Base-by-base conservation (phyloP, 2,329 filamentous ascomycete species). In the Neocucurbitaria cava region DNA sequence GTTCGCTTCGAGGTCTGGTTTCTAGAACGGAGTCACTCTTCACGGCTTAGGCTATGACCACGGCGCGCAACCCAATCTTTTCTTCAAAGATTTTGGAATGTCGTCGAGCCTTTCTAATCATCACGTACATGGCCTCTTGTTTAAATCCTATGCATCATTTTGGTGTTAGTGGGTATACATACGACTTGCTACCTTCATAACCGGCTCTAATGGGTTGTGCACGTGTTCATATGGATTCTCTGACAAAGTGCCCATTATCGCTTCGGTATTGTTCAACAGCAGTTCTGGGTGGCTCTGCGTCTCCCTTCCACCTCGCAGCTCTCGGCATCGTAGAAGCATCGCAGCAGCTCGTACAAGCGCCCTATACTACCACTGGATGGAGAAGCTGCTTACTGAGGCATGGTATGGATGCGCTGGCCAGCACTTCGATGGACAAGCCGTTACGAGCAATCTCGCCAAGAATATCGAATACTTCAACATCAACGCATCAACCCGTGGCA, bases 241-340 rank as follows among this genome's bases (percentile, higher is more conserved):
- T 65, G 62, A 65, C 48, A 55, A 52, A 23, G 46, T 58, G 44
- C 61, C 3, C 43, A 51, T 20, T 31, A 49, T 28, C 54, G 52
- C 21, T 61, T 63, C 45, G 52, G 55, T 20, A 50, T 52, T 11
- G 53, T 65, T n/a, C 50, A 56, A n/a, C 62, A 65, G 36, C 59
- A 63, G 20, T 24, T 62, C 21, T 64, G 58, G 56, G 57, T 55
- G 23, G 48, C 45, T 5, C 52, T 65, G 11, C 58, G 62, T 46
- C 53, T 64, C 62, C 56, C 15, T 43, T 61, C 18, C 54, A 63
- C 49, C 54, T 66, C 23, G 54, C 59, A 15, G 58, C 66, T 23
- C 50, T 67, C 20, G 62, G 63, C 11, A 50, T 58, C 24, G 64
- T 60, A 52, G 64, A 67, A 58, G 64, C 62, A 35, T 52, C 59